Base-by-base conservation (phyloP, 108 stramenopile genomes). In the Skeletonema menzelii region DNA sequence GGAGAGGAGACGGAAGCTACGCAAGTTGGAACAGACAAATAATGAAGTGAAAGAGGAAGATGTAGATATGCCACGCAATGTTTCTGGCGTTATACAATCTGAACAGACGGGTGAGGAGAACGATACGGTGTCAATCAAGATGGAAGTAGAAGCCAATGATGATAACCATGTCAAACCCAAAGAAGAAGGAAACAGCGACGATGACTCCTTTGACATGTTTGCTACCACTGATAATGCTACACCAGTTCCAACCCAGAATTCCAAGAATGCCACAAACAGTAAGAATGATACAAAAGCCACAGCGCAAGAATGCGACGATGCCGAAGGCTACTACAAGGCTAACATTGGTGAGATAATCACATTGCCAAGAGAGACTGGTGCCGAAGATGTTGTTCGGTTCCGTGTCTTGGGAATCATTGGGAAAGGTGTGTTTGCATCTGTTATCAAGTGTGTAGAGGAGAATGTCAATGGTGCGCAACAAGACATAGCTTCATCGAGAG, bases 291-390 rank as follows among this genome's bases (percentile, higher is more conserved):
- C 35, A 44, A 58, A 53, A 62, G 66, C 12, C 58, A 64, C 58
- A 32, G 63, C 72, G 20, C 76, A 76, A 24, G 90, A 98, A 72
- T 98, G 94, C 84, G 96, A 97, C 64, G 98, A 99, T 71, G 77
- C 69, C 15, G 98, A 99, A 75, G 98, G 98, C n/a, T 99, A 99
- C 76, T 99, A 98, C 84, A 94, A 88, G 69, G 93, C 97, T 8
- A 72, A 77, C 27, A 96, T 97, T 65, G 96, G 95, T 55, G 94
- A 95, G 78, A 67, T 82, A 15, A 86, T 95, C 3, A 68, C 73
- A 17, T 58, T 85, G 37, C 72, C 82, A 37, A 83, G 35, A 47
- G 74, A 47, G 64, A 40, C 40, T 63, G 70, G 76, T 24, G 56
- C 13, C 35, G 44, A 77, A 27, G 62, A 44, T 37, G 53, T 56